phyloP scores from a whole-genome alignment of 2,329 filamentous ascomycete genomes.

The Golovinomyces cichoracearum region DNA sequence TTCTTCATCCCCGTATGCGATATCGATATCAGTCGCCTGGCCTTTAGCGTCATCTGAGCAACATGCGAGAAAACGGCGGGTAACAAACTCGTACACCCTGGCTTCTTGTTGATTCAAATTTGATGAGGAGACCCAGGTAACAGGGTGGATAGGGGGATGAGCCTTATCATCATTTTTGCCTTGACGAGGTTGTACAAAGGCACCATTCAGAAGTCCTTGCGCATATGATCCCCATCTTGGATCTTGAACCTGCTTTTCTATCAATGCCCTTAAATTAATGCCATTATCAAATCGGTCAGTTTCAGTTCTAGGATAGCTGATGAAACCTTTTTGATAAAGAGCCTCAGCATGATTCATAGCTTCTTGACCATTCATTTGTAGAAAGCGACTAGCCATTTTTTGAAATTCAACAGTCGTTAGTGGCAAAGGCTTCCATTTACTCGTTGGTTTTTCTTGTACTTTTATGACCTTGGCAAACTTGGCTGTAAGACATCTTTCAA shows the following conservation, averaged over 20 bases:
- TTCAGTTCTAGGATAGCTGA: slow-evolving; percentile 92
- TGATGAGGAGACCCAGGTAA: slow-evolving; percentile 46
- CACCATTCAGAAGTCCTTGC: slow-evolving; percentile 44
- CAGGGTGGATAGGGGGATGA: slow-evolving; percentile 87
- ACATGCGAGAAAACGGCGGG: slow-evolving; percentile 75
- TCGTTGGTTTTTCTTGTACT: slow-evolving; percentile 72
- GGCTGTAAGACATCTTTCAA: slow-evolving; percentile 58
- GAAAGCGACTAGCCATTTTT: slow-evolving; percentile 71
- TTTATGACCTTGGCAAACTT: slow-evolving; percentile 57
- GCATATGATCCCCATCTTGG: slow-evolving; percentile 58
- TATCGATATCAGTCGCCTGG: slow-evolving; percentile 61
- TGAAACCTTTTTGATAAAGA: slow-evolving; percentile 82
- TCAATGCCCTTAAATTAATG: slow-evolving; percentile 56
- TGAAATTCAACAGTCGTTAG: slow-evolving; percentile 90
- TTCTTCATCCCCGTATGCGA: slow-evolving; percentile 56
- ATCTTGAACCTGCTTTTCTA: slow-evolving; percentile 63
- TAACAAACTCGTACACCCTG: slow-evolving; percentile 75
- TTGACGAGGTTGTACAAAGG: slow-evolving; percentile 54
- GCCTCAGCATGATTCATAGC: slow-evolving; percentile 73
- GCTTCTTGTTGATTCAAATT: slow-evolving; percentile 40
- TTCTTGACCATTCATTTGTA: slow-evolving; percentile 71
- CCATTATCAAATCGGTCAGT: slow-evolving; percentile 83
- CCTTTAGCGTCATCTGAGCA: slow-evolving; percentile 87
- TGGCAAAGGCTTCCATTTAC: slow-evolving; percentile 79
- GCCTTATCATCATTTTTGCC: slow-evolving; percentile 87